Percentiles rank a stretch among this genome's conserved stretches.
Evolutionary conservation across 1,284 basidiomycete species (phyloP).

Genomic region (Cronartium quercuum): DNA sequence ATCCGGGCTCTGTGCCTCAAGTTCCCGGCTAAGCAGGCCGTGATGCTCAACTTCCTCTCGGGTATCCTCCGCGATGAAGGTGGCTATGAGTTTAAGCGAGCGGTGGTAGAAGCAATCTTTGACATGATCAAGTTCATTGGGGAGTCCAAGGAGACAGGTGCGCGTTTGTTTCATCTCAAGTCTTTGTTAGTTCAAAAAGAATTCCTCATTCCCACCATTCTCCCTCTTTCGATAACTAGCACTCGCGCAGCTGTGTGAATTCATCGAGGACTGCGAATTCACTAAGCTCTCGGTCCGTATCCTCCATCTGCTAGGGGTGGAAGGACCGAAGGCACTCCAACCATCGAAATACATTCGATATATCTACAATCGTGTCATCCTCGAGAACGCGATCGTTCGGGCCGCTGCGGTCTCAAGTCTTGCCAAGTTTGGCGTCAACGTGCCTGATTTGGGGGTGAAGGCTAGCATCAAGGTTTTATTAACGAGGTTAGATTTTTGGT

Average conservation of each 20-base stretch:
- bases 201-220: not conserved
- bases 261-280: slow-evolving; percentile 99
- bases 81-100: slow-evolving; percentile 98
- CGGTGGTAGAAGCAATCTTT: slow-evolving; percentile 98
- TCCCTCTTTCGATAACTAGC: slow-evolving; percentile 54
- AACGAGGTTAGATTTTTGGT: slow-evolving; percentile 57
- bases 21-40: slow-evolving; percentile 91
- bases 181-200: not conserved
- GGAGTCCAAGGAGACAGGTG: slow-evolving; percentile 78
- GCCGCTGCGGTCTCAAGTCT: slow-evolving; percentile 91
- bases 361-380: slow-evolving; percentile 98
- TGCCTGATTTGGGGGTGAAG: slow-evolving; percentile 68
- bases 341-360: slow-evolving; percentile 98
- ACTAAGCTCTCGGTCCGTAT: slow-evolving; percentile 97
- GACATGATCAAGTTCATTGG: slow-evolving; percentile 98
- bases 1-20: slow-evolving; percentile 97
- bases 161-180: slow-evolving; percentile 35
- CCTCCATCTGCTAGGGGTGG: slow-evolving; percentile 85
- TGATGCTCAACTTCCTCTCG: slow-evolving; percentile 90
- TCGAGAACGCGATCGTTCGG: slow-evolving; percentile 96
- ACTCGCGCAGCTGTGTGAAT: slow-evolving; percentile 97
- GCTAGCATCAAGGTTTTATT: slow-evolving; percentile 81
- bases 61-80: slow-evolving; percentile 93
- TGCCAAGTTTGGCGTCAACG: slow-evolving; percentile 93
- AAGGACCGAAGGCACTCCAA: slow-evolving; percentile 89